A percentile compares a stretch with the other conserved stretches of the same genome.
phyloP scores from a whole-genome alignment of 1,284 basidiomycete genomes.

The Cerrena zonata region DNA sequence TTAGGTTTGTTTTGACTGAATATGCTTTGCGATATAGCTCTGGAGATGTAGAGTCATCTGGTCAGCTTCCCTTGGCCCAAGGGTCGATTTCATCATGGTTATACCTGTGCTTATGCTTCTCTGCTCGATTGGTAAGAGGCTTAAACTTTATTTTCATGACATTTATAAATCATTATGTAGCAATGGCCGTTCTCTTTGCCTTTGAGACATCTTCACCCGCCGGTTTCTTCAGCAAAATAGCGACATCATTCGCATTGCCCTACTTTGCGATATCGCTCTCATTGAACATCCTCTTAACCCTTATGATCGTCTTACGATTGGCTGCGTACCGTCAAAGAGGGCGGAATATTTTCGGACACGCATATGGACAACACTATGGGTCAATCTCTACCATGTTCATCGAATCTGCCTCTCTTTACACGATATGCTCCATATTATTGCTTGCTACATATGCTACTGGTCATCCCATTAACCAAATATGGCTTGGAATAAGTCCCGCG shows the following conservation, averaged over 20 bases:
- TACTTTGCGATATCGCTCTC: conserved; percentile 10
- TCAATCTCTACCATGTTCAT: conserved; percentile 28
- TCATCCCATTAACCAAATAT: conserved; percentile 8
- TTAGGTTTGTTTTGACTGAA: background rate
- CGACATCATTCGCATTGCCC: conserved; percentile 2
- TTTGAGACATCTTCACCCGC: background rate
- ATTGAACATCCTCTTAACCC: conserved; percentile 34
- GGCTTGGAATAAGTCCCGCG: conserved; percentile 25
- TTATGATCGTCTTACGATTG: conserved; percentile 33
- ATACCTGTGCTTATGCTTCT: background rate
- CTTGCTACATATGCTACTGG: conserved; percentile 25
- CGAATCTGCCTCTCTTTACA: conserved; percentile 29
- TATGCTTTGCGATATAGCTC: background rate
- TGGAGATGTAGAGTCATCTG: conserved; percentile 3
- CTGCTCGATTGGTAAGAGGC: background rate
- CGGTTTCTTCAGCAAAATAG: conserved; percentile 2
- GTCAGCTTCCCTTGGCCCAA: background rate
- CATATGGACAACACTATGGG: conserved; percentile 19
- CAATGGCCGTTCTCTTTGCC: background rate
- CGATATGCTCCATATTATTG: conserved; percentile 25
- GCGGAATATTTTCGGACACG: conserved; percentile 21
- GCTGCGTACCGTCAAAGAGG: conserved; percentile 27
- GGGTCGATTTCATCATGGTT: background rate
- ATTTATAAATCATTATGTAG: background rate
- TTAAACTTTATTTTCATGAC: background rate